A percentile compares a stretch with the other conserved stretches of the same genome.
Conservation (phyloP, 1,284 basidiomycete species). For the Trametes pubescens region DNA sequence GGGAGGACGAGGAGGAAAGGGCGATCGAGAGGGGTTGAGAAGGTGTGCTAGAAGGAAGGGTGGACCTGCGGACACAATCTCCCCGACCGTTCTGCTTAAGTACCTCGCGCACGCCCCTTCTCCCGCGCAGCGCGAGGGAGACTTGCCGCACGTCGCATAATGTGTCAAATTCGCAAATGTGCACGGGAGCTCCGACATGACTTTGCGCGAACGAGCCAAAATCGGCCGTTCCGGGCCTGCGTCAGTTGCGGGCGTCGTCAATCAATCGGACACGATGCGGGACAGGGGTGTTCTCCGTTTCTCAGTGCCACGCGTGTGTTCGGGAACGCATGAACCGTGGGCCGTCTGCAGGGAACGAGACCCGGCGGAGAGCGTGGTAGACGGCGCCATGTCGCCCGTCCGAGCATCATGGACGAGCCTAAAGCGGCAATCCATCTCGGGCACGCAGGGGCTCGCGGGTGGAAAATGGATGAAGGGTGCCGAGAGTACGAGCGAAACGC, state of each 20-base stretch:
- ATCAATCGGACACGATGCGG: slow-evolving; percentile 31
- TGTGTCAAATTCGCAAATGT: slow-evolving; percentile 31
- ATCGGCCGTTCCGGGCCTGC: slow-evolving; percentile 31
- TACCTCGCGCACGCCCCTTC: slow-evolving; percentile 19
- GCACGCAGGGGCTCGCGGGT: slow-evolving; percentile 17
- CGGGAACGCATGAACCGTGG: slow-evolving; percentile 24
- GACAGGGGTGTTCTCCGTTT: slow-evolving; percentile 29
- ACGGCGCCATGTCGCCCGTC: slow-evolving; percentile 22
- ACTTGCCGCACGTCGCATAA: slow-evolving; percentile 32
- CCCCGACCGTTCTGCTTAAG: slow-evolving; percentile 22
- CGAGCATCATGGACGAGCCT: slow-evolving; percentile 17
- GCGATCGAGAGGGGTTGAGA: slow-evolving; percentile 27
- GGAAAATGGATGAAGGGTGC: slow-evolving; percentile 9
- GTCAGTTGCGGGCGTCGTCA: slow-evolving; percentile 19
- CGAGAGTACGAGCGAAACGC: slow-evolving; percentile 22
- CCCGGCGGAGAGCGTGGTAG: slow-evolving; percentile 16
- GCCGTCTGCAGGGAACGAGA: slow-evolving; percentile 28
- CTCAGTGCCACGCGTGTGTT: slow-evolving; percentile 29
- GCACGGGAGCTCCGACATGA: slow-evolving; percentile 33
- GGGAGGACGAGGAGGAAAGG: slow-evolving; percentile 12
- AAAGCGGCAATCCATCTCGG: slow-evolving; percentile 21
- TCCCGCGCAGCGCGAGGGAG: slow-evolving; percentile 20
- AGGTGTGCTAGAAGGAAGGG: slow-evolving; percentile 23
- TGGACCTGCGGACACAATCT: slow-evolving; percentile 15
- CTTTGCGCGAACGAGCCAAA: slow-evolving; percentile 30